These are phyloP conservation scores for Chlamydomonas eustigma DNA, from an alignment of 139 green algal genomes.

Conservation along the genomic window DNA sequence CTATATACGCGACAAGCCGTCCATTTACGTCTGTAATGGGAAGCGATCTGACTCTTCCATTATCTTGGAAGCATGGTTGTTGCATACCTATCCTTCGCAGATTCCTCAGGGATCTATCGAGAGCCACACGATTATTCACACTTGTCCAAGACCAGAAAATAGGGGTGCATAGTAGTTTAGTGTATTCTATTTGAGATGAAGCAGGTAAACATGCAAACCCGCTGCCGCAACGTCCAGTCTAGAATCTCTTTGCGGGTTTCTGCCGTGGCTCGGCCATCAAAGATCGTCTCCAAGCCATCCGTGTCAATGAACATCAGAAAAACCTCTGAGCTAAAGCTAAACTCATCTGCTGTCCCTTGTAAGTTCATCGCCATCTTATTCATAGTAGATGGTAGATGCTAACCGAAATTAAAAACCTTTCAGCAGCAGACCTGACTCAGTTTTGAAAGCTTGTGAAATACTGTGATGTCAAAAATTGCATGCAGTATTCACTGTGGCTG, in stretches of 20 bases:
- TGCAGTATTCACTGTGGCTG: conserved; percentile 7
- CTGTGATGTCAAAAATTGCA: neutral
- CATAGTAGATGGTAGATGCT: neutral
- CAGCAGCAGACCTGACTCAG: neutral
- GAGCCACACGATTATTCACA: neutral
- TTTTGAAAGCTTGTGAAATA: neutral
- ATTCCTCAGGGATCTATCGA: neutral
- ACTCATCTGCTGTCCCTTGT: neutral
- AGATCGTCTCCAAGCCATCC: neutral
- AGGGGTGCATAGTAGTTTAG: neutral
- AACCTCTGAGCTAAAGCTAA: neutral
- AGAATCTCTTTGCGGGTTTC: neutral
- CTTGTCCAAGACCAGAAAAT: neutral
- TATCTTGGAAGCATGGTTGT: neutral
- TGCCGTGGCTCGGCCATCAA: neutral
- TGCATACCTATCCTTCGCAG: neutral
- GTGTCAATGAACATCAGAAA: too few relatives aligned
- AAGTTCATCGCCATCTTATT: neutral
- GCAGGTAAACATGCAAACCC: neutral
- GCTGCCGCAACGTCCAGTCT: too few relatives aligned
- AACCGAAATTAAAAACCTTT: neutral
- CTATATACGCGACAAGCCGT: too few relatives aligned
- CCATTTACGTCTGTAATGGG: too few relatives aligned
- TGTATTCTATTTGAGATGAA: neutral
- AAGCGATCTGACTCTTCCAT: too few relatives aligned